Base-by-base conservation (phyloP, 768 basidiomycete genomes). In the Phanerodontia chrysosporium region DNA sequence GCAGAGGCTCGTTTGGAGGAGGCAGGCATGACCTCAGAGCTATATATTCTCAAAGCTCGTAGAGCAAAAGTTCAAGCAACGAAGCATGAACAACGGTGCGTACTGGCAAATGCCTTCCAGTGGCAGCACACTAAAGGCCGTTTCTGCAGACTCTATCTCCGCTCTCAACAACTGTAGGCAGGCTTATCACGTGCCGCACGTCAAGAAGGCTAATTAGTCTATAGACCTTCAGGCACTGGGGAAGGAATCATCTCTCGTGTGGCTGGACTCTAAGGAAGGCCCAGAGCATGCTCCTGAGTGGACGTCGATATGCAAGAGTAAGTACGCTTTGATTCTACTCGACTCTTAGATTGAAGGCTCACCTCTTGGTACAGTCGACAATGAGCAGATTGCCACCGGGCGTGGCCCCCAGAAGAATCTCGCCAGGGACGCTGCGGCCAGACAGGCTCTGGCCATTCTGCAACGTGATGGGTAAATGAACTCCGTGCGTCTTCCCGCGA, bases 251-350 rank as follows among this genome's bases (percentile, higher is more conserved):
- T 65, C 79, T 28, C 75, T 88, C 28, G 83, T 78, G 64, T 89
- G 85, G 84, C 66, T 74, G 22, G 83, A 86, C 48, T 74, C 72
- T 0, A 67, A 64, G 5, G 69, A 69, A 10, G 85, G 84, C 0
- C 74, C 75, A 0, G 70, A 69, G 13, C 76, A 84, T 55, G 71
- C 69, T 2, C 80, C 78, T 6, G 65, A 69, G 39, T 89, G 86
- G 86, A 85, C 75, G 1, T 78, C 74, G 2, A 62, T 78, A 5
- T 88, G 86, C 70, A 86, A 83, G 76, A 79, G 87, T 85, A 49
- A 60, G 65, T 58, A 62, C 5, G 45, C 5, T 48, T 6, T 10
- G 7, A 16, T 25, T 48, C 3, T 48, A 24, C 16, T 48, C 6
- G 18, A 24, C 6, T 10, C 48, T n/a, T n/a, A n/a, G 48, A 46